Evolutionary conservation across 2,329 filamentous ascomycete species (phyloP), one percentile per base, ranked within the genome.

Genomic region (Diaporthe citrichinensis): DNA sequence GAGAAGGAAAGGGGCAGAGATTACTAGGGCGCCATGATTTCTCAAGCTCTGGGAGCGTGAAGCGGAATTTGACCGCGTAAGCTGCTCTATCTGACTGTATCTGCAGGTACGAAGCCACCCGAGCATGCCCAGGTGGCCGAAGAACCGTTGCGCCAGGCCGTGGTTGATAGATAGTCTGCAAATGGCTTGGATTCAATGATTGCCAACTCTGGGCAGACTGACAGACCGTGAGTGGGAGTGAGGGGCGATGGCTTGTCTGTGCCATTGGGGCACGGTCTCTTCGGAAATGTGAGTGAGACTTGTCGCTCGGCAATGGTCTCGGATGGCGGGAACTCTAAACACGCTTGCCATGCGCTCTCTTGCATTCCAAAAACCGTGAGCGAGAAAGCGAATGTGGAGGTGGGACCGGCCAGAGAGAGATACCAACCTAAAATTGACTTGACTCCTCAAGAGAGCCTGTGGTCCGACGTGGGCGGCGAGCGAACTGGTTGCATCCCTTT

Each of bases 181-280:
- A 15, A 39, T 36, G 2, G 46, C 6, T 36, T 17, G 20, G 23
- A 4, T 15, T 20, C 4, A 23, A 34, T 14, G 23, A 25, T 23
- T n/a, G 28, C 5, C n/a, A 51, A 67, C 15, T 46, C 20, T 68
- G 46, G 46, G 28, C 61, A n/a, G 12, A 36, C 46, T 34, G 41
- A 7, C 28, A 51, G 20, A 34, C 62, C 23, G 4, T 51, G 61
- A 28, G 28, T n/a, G 12, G 23, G 44, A 31, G 7, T 51, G 44
- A 51, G 62, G 62, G 46, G 62, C 62, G 46, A 39, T 68, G 15
- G 65, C 31, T 53, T 28, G 62, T 69, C 65, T 69, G 65, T 68
- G 65, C 65, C n/a, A 46, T 41, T 53, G 31, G 28, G 46, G 55
- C 65, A 68, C 65, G 65, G 65, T 34, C 49, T 53, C 65, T 55